Evolutionary conservation across 768 basidiomycete genomes (phyloP).

Genomic region (Baorangia bicolor): DNA sequence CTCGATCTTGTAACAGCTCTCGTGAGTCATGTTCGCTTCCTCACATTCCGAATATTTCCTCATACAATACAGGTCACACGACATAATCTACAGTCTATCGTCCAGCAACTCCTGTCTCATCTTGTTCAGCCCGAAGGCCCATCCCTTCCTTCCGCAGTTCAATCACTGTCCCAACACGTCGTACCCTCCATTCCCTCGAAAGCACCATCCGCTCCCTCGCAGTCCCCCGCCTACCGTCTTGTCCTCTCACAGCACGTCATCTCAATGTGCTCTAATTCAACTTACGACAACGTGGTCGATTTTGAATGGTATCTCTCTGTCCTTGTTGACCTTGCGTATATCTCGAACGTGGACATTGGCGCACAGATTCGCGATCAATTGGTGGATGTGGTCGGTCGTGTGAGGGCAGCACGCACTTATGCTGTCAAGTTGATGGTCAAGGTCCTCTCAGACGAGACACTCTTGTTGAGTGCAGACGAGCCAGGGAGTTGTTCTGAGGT

Average conservation of each 20-base stretch:
- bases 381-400: constrained; percentile 83
- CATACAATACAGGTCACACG: constrained; percentile 61
- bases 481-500: constrained; percentile 80
- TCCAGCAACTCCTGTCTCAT: constrained; percentile 87
- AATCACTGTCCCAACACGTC: constrained; percentile 53
- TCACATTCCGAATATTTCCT: not conserved
- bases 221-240: constrained; percentile 84
- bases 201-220: constrained; percentile 50
- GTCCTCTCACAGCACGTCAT: constrained; percentile 80
- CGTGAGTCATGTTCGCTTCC: constrained; percentile 45
- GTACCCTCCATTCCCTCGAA: constrained; percentile 39
- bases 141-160: constrained; percentile 55
- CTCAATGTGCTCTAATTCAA: constrained; percentile 79
- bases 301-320: constrained; percentile 99
- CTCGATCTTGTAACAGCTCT: constrained; percentile 92
- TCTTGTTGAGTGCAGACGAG: constrained; percentile 65
- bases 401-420: constrained; percentile 69
- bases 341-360: constrained; percentile 80
- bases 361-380: constrained; percentile 77
- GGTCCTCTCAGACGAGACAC: constrained; percentile 73
- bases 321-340: constrained; percentile 85
- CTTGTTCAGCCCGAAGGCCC: constrained; percentile 62
- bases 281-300: constrained; percentile 85
- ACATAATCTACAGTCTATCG: constrained; percentile 83
- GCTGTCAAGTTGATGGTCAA: constrained; percentile 84